Percentiles rank a stretch among this genome's conserved stretches.
phyloP scores from a whole-genome alignment of 345 rosid species.

The Ceriops tagal region DNA sequence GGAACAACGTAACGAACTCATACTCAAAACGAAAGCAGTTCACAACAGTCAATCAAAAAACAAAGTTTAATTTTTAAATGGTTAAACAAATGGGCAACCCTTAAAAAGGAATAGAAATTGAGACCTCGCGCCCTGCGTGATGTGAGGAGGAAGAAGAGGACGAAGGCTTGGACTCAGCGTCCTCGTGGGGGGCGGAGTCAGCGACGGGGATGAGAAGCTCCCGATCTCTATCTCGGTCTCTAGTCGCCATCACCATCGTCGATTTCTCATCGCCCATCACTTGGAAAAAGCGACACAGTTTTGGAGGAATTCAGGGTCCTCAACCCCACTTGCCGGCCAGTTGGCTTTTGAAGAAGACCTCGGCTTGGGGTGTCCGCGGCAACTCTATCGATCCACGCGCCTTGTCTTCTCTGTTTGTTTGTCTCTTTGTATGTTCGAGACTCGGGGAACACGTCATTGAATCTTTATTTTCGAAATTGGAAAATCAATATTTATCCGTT shows the following conservation, averaged over 20 bases:
- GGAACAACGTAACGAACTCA: background rate
- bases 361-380: too few species aligned
- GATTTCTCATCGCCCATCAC: conserved; percentile 80
- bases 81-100: background rate
- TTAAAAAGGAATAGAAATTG: background rate
- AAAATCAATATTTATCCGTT: too few species aligned
- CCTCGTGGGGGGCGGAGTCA: conserved; percentile 37
- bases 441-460: too few species aligned
- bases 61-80: background rate
- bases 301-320: too few species aligned
- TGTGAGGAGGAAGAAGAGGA: conserved; percentile 53
- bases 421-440: too few species aligned
- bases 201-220: conserved; percentile 89
- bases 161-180: conserved; percentile 54
- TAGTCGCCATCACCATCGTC: conserved; percentile 51
- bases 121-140: conserved; percentile 86
- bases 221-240: conserved; percentile 72
- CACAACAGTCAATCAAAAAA: background rate
- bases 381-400: too few species aligned
- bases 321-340: too few species aligned
- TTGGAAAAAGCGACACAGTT: background rate
- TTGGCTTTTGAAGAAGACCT: too few species aligned
- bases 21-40: background rate
- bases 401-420: too few species aligned
- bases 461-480: too few species aligned